phyloP scores from a whole-genome alignment of 495 filamentous ascomycete genomes.

The Bathelium albidoporum region DNA sequence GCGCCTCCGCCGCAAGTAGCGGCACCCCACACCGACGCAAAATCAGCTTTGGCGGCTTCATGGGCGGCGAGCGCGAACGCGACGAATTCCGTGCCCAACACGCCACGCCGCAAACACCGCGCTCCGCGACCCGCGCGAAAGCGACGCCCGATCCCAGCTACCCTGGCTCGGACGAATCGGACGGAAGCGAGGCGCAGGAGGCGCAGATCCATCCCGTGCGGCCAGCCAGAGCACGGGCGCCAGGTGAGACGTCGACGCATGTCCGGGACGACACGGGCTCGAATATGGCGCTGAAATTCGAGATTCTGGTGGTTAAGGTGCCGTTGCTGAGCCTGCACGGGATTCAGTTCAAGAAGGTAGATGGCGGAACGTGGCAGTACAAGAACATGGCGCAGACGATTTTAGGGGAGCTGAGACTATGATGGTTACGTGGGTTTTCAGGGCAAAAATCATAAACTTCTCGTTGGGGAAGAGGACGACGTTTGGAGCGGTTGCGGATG shows the following conservation, averaged over 20 bases:
- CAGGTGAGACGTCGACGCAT: conserved; percentile 74
- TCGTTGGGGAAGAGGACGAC: no score
- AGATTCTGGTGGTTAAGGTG: conserved; percentile 97
- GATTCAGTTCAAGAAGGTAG: conserved; percentile 96
- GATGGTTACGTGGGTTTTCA: no score
- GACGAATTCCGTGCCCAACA: conserved; percentile 44
- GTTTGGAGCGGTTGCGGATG: no score
- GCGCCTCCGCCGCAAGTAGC: conserved; percentile 28
- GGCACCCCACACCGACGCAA: conserved; percentile 51
- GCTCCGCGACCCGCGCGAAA: conserved; percentile 23
- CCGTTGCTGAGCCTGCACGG: conserved; percentile 87
- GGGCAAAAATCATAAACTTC: no score
- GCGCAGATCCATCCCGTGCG: neutral
- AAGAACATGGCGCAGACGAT: conserved; percentile 97
- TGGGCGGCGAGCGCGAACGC: conserved; percentile 49
- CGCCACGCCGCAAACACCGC: conserved; percentile 37
- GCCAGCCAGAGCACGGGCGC: conserved; percentile 36
- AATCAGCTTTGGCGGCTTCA: conserved; percentile 72
- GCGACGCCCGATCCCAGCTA: conserved; percentile 52
- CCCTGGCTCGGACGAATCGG: conserved; percentile 69
- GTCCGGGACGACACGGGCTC: conserved; percentile 77
- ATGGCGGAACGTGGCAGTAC: conserved; percentile 95
- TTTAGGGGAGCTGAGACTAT: conserved; percentile 76
- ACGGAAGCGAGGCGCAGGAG: conserved; percentile 47
- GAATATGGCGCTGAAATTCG: conserved; percentile 74